Evolutionary conservation across 1,284 basidiomycete species (phyloP).

Genomic region (Fomitiporia mediterranea): DNA sequence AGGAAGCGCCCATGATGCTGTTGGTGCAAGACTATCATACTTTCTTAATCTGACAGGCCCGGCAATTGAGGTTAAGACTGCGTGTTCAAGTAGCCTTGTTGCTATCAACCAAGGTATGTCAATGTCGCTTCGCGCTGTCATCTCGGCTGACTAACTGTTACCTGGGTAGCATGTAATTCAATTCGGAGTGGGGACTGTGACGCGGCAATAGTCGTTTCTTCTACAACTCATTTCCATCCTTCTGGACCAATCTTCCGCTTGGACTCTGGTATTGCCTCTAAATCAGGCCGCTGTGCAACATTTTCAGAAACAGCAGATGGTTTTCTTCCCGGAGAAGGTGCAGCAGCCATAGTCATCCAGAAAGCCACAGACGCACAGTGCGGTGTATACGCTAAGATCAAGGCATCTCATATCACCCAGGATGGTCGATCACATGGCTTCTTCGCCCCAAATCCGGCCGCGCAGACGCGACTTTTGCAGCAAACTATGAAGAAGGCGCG

Average conservation of each 20-base stretch:
- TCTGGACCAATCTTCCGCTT: conserved; percentile 21
- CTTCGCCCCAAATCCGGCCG: conserved; percentile 22
- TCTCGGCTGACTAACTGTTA: too few species aligned
- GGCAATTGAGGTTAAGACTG: conserved; percentile 22
- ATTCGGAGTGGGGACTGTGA: conserved; percentile 23
- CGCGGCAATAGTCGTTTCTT: conserved; percentile 22
- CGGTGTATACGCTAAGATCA: conserved; percentile 10
- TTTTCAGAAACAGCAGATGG: conserved; percentile 22
- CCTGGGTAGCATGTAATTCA: conserved; percentile 19
- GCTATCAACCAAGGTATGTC: conserved; percentile 23
- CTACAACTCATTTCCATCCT: conserved; percentile 21
- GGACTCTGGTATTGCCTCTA: conserved; percentile 20
- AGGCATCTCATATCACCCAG: conserved; percentile 18
- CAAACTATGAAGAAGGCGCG: conserved; percentile 16
- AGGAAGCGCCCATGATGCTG: conserved; percentile 13
- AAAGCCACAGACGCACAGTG: background rate
- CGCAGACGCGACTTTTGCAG: conserved; percentile 18
- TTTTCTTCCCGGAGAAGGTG: conserved; percentile 23
- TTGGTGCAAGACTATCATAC: conserved; percentile 20
- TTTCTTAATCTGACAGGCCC: conserved; percentile 23
- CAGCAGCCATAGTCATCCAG: conserved; percentile 22
- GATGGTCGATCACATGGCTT: conserved; percentile 22
- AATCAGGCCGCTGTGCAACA: conserved; percentile 19
- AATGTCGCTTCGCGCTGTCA: too few species aligned
- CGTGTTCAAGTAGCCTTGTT: conserved; percentile 24